Evolutionary conservation across 257 asterid species (phyloP), one percentile per base, ranked within the genome.

Genomic region (Linderniella brevidens): DNA sequence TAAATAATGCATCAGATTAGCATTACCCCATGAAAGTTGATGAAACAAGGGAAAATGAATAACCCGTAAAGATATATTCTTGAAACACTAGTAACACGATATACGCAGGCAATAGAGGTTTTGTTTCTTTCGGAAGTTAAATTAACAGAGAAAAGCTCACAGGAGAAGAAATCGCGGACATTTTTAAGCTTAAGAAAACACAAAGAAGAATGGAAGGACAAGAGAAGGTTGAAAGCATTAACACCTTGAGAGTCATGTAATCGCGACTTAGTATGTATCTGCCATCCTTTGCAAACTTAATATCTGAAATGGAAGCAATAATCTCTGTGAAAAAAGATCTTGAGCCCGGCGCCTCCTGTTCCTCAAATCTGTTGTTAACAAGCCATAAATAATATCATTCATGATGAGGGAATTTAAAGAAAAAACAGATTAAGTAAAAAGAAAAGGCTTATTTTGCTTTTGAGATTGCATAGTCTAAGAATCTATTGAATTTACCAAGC

Each of bases 291-390:
- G 93, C 85, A 68, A 92, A 92, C 77, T 92, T 86, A 64, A 92
- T 82, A 77, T 92, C 99, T 63, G 99, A 92, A 61, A 92, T 73
- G 15, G 99, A 92, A 63, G 99, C 96, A 68, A 92, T 92, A 62
- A 92, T 92, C 92, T 92, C 99, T 46, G 99, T 92, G 75, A 92
- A 92, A 76, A 92, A 92, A 14, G 99, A 92, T 65, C 96, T 82
- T 59, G 99, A 77, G 56, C 96, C 96, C 65, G 99, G 93, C 41
- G 86, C 83, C 69, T 92, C 99, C 58, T 68, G 93, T 64, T 92
- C 99, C 83, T 86, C 99, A 61, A 92, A 92, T 75, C 99, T 92
- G 88, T 60, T 47, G 44, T 13, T 25, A 25, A 25, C 32, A 25
- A 25, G 6, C 32, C 32, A 25, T 25, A 25, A 25, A 25, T 2